A percentile compares a stretch with the other conserved stretches of the same genome.
Conservation (phyloP, 345 rosid species). For the Combretum micranthum region DNA sequence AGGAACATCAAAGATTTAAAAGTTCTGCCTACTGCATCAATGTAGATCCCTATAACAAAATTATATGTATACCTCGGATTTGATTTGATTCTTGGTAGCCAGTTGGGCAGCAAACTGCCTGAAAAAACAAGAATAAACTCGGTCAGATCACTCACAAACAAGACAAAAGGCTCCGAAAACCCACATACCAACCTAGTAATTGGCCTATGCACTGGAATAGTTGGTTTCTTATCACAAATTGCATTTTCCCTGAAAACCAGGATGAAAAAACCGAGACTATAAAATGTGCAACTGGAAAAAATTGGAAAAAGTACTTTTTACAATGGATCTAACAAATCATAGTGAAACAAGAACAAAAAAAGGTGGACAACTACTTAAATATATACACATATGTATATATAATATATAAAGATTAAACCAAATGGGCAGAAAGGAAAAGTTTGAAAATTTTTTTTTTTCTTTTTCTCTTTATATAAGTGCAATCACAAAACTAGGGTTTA, state of each 20-base stretch:
- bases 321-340: too few species aligned
- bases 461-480: too few species aligned
- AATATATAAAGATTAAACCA: too few species aligned
- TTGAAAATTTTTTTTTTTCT: too few species aligned
- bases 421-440: not conserved
- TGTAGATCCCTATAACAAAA: conserved; percentile 4
- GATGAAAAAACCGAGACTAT: not conserved
- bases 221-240: conserved; percentile 38
- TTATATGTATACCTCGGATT: conserved; percentile 33
- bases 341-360: too few species aligned
- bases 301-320: not conserved
- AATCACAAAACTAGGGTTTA: conserved; percentile 1
- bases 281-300: not conserved
- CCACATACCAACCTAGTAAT: conserved; percentile 58
- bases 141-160: not conserved
- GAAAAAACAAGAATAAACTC: conserved; percentile 15
- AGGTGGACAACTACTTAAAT: too few species aligned
- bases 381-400: too few species aligned
- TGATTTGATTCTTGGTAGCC: conserved; percentile 49
- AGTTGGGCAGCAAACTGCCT: conserved; percentile 81
- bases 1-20: not conserved
- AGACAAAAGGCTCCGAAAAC: conserved; percentile 4
- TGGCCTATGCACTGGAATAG: conserved; percentile 64
- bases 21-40: conserved; percentile 1
- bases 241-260: conserved; percentile 31